These are phyloP conservation scores for Endogone sp. DNA, from an alignment of 192 early-diverging fungal species.

Conservation along the genomic window DNA sequence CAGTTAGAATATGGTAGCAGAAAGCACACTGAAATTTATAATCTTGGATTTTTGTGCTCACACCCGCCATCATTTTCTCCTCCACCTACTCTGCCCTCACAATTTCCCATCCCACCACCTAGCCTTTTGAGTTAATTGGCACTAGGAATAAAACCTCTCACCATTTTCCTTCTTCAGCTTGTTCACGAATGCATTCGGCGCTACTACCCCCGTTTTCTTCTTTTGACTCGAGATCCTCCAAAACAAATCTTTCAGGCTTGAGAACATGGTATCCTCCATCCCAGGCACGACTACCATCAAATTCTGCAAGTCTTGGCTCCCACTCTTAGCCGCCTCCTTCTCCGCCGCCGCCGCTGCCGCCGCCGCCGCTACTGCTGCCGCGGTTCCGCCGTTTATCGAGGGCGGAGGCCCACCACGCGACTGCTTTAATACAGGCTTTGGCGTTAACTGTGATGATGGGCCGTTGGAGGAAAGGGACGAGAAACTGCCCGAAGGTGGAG, in stretches of 20 bases:
- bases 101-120: neutral
- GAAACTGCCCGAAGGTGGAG: constrained; percentile 25
- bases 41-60: no score
- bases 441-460: constrained; percentile 4
- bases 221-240: constrained; percentile 75
- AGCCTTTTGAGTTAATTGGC: neutral
- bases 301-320: neutral
- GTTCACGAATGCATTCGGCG: constrained; percentile 79
- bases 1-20: no score
- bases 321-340: neutral
- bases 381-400: no score
- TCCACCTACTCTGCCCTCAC: neutral
- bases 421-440: neutral
- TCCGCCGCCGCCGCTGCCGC: neutral
- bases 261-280: constrained; percentile 81
- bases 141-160: constrained; percentile 22
- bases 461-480: constrained; percentile 6
- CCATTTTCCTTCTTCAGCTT: constrained; percentile 94
- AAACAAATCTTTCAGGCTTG: constrained; percentile 84
- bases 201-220: constrained; percentile 79
- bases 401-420: neutral
- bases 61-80: no score
- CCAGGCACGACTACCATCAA: constrained; percentile 10
- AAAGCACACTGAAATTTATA: no score
- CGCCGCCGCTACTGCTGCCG: neutral